phyloP scores from a whole-genome alignment of 257 asterid genomes.

The Cinchona pubescens region DNA sequence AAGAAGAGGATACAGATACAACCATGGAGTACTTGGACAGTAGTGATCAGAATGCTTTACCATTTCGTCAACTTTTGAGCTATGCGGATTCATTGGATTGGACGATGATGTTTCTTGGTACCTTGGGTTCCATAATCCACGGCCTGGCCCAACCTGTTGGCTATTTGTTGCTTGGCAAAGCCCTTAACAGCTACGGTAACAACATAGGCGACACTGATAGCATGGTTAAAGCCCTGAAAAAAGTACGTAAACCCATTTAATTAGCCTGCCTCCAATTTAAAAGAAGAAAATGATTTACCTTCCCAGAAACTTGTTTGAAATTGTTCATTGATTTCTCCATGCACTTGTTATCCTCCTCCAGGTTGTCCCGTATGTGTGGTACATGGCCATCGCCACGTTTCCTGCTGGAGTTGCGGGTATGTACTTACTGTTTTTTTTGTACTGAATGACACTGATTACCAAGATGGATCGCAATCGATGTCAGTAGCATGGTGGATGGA shows the following conservation, averaged over 20 bases:
- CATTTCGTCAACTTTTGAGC: conserved; percentile 54
- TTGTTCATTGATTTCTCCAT: background rate
- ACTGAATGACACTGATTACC: too few relatives aligned
- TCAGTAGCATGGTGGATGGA: too few relatives aligned
- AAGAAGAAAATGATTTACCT: too few relatives aligned
- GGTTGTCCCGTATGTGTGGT: conserved; percentile 85
- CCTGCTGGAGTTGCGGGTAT: conserved; percentile 79
- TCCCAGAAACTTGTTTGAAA: background rate
- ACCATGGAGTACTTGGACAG: conserved; percentile 13
- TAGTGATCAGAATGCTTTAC: conserved; percentile 20
- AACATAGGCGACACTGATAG: conserved; percentile 43
- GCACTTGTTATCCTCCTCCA: conserved; percentile 25
- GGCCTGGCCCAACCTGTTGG: conserved; percentile 83
- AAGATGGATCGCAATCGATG: background rate
- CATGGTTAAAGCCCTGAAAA: conserved; percentile 64
- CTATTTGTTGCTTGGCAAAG: conserved; percentile 63
- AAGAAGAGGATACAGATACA: conserved; percentile 3
- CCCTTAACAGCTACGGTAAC: conserved; percentile 68
- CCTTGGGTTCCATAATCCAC: conserved; percentile 64
- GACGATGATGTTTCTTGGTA: conserved; percentile 67
- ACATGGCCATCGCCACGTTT: conserved; percentile 81
- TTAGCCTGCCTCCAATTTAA: background rate
- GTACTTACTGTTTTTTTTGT: background rate
- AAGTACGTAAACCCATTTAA: conserved; percentile 46
- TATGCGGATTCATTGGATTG: conserved; percentile 69